phyloP scores from a whole-genome alignment of 1,284 basidiomycete genomes.

The Wolfiporia cocos region DNA sequence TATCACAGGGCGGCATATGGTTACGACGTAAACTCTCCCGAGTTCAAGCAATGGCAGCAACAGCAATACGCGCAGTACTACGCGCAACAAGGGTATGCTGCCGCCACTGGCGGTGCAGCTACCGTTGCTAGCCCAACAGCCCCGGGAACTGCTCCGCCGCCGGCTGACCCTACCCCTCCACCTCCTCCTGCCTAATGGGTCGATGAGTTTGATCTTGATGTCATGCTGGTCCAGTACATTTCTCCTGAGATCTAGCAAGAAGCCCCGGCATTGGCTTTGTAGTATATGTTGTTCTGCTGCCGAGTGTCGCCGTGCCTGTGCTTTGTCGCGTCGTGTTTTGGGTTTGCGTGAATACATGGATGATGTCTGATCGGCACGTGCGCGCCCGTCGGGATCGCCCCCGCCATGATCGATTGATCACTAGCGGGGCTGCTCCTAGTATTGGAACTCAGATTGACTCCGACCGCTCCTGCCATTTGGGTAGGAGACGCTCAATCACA shows the following conservation, averaged over 20 bases:
- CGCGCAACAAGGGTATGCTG: slow-evolving; percentile 33
- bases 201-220: slow-evolving; percentile 9
- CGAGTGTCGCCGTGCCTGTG: no score
- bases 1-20: slow-evolving; percentile 74
- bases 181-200: slow-evolving; percentile 23
- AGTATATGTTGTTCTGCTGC: no score
- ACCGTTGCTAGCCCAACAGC: slow-evolving; percentile 16
- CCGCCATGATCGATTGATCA: no score
- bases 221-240: slow-evolving; percentile 1
- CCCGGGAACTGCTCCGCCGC: slow-evolving; percentile 25
- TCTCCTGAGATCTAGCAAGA: not conserved
- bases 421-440: no score
- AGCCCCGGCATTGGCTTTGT: no score
- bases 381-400: no score
- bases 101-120: slow-evolving; percentile 12
- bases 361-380: no score
- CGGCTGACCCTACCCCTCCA: slow-evolving; percentile 33
- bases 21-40: slow-evolving; percentile 79
- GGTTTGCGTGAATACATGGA: no score
- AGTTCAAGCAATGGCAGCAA: slow-evolving; percentile 78
- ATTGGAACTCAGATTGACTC: no score
- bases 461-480: no score
- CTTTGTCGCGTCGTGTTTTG: no score
- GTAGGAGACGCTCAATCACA: no score
- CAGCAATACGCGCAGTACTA: slow-evolving; percentile 73